These are phyloP conservation scores for Gastrolobium bilobum DNA, from an alignment of 306 rosid genomes.

Conservation along the genomic window DNA sequence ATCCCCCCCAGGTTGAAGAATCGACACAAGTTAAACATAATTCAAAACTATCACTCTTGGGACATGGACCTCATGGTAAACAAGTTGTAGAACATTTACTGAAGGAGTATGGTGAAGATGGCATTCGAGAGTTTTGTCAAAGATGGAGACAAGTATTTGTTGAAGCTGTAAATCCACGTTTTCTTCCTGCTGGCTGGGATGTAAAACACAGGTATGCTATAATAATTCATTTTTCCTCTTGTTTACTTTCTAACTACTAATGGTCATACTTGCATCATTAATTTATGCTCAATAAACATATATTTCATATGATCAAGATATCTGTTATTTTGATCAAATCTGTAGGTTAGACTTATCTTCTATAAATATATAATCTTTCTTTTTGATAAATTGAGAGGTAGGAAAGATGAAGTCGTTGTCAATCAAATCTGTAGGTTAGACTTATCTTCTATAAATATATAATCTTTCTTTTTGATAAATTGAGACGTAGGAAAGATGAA, in stretches of 20 bases:
- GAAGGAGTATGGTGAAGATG: constrained; percentile 78
- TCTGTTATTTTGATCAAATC: background rate
- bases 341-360: background rate
- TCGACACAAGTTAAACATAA: constrained; percentile 55
- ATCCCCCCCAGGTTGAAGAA: constrained; percentile 46
- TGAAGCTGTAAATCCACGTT: constrained; percentile 84
- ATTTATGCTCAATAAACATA: constrained; percentile 32
- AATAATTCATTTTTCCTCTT: constrained; percentile 12
- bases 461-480: constrained; percentile 18
- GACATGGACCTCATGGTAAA: constrained; percentile 98
- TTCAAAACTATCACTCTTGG: constrained; percentile 80
- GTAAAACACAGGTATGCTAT: constrained; percentile 86
- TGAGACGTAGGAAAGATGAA: background rate
- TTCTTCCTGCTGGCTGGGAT: constrained; percentile 94
- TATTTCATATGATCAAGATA: constrained; percentile 1
- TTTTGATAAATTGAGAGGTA: constrained; percentile 6
- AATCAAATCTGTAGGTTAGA: background rate
- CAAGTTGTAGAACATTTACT: constrained; percentile 85
- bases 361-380: background rate
- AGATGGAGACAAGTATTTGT: constrained; percentile 96
- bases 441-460: constrained; percentile 15
- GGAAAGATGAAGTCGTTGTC: constrained; percentile 2
- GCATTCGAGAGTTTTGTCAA: constrained; percentile 79
- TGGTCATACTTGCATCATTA: background rate
- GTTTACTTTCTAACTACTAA: constrained; percentile 13